These are phyloP conservation scores for Orychophragmus violaceus DNA, from an alignment of 345 rosid genomes.

Conservation along the genomic window DNA sequence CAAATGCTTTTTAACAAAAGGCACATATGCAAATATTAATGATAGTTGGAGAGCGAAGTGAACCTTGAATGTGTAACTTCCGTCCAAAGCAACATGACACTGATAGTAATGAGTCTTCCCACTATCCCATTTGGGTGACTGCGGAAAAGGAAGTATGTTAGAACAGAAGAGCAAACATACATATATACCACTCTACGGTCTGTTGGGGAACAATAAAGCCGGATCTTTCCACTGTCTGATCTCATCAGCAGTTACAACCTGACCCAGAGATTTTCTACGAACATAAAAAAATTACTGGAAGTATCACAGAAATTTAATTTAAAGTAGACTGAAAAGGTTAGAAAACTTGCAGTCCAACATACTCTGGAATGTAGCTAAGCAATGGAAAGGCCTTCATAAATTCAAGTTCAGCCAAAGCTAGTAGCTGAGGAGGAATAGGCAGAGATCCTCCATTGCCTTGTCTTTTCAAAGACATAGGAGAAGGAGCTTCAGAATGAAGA, in stretches of 20 bases:
- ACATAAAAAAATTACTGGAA: not conserved
- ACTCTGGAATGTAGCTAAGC: conserved; percentile 53
- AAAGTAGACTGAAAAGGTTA: too few species aligned
- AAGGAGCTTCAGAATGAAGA: conserved; percentile 6
- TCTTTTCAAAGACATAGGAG: not conserved
- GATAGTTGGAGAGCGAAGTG: too few species aligned
- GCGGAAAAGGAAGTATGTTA: too few species aligned
- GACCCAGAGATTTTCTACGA: conserved; percentile 36
- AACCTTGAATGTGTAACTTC: too few species aligned
- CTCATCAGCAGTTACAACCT: conserved; percentile 28
- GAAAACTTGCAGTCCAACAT: not conserved
- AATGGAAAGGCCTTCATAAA: conserved; percentile 54
- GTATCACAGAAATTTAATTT: not conserved
- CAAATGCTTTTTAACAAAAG: too few species aligned
- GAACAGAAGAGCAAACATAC: too few species aligned
- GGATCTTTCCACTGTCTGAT: conserved; percentile 40
- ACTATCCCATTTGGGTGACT: too few species aligned
- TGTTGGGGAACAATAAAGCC: too few species aligned
- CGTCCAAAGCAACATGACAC: too few species aligned
- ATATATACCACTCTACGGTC: too few species aligned
- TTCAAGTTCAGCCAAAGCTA: conserved; percentile 55
- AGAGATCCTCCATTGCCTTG: not conserved
- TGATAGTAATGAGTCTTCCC: too few species aligned
- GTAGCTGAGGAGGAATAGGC: conserved; percentile 27
- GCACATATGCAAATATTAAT: too few species aligned